phyloP scores from a whole-genome alignment of 176 grass and related monocot species.

The Eleusine coracana region DNA sequence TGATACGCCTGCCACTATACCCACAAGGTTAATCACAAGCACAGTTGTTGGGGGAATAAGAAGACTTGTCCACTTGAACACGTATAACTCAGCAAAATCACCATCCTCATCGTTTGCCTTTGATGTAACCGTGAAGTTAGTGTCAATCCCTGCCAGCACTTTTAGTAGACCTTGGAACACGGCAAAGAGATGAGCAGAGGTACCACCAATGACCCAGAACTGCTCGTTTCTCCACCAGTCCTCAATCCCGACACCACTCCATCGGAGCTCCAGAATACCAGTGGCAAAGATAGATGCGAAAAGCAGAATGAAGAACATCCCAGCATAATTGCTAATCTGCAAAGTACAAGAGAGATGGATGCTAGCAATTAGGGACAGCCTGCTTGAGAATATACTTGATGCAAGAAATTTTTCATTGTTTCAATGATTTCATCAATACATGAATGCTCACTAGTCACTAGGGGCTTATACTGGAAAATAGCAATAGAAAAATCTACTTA shows the following conservation, averaged over 20 bases:
- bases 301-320: constrained; percentile 72
- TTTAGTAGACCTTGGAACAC: constrained; percentile 83
- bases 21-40: constrained; percentile 76
- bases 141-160: constrained; percentile 77
- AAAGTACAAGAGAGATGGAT: constrained; percentile 25
- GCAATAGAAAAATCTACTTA: neutral
- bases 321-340: constrained; percentile 85
- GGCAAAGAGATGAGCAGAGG: constrained; percentile 77
- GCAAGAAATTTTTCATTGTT: neutral
- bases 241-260: constrained; percentile 76
- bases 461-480: neutral
- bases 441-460: neutral
- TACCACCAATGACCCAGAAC: constrained; percentile 89
- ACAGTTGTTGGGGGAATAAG: constrained; percentile 77
- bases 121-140: constrained; percentile 83
- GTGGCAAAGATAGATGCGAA: constrained; percentile 76
- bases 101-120: constrained; percentile 74
- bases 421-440: constrained; percentile 25
- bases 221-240: constrained; percentile 92
- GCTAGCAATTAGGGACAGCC: neutral
- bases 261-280: constrained; percentile 71
- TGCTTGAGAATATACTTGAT: neutral
- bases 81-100: constrained; percentile 75
- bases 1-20: constrained; percentile 77
- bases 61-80: constrained; percentile 51